Percentiles rank a stretch among this genome's conserved stretches.
Conservation (phyloP, 768 basidiomycete genomes). For the Solioccasus polychromus region DNA sequence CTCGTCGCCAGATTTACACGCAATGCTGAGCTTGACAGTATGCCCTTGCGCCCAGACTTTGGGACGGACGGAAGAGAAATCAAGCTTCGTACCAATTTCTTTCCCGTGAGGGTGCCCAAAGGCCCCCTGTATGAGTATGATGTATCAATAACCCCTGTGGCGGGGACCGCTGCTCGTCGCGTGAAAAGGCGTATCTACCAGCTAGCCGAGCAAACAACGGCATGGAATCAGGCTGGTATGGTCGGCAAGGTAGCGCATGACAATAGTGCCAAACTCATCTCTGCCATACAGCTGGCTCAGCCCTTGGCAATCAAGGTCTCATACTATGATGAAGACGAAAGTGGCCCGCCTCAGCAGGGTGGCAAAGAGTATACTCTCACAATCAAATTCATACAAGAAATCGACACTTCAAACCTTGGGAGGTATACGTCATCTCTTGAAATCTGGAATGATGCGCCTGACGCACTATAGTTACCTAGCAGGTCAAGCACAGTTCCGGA, state of each 20-base stretch:
- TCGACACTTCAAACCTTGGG: slow-evolving; percentile 41
- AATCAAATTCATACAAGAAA: slow-evolving; percentile 40
- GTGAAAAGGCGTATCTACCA: slow-evolving; percentile 47
- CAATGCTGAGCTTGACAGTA: slow-evolving; percentile 23
- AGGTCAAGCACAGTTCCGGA: slow-evolving; percentile 41
- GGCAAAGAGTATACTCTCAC: slow-evolving; percentile 43
- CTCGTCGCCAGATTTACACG: slow-evolving; percentile 37
- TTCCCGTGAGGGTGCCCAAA: slow-evolving; percentile 46
- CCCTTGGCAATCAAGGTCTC: slow-evolving; percentile 39
- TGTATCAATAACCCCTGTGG: slow-evolving; percentile 38
- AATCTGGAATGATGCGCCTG: slow-evolving; percentile 1
- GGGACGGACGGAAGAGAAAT: slow-evolving; percentile 42
- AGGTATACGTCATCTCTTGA: slow-evolving; percentile 29
- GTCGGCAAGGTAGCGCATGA: slow-evolving; percentile 47
- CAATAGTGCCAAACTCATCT: slow-evolving; percentile 42
- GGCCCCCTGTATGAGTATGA: slow-evolving; percentile 49
- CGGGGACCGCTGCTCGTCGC: slow-evolving; percentile 34
- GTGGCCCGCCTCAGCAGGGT: slow-evolving; percentile 27
- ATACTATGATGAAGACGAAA: slow-evolving; percentile 48
- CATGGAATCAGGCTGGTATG: slow-evolving; percentile 42
- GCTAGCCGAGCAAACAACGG: slow-evolving; percentile 42
- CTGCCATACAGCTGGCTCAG: slow-evolving; percentile 39
- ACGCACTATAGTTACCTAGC: slow-evolving; percentile 39
- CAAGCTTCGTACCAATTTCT: slow-evolving; percentile 53
- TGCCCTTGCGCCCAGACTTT: slow-evolving; percentile 49